These are phyloP conservation scores for Cubamyces sp. DNA, from an alignment of 768 basidiomycete genomes.

Conservation along the genomic window DNA sequence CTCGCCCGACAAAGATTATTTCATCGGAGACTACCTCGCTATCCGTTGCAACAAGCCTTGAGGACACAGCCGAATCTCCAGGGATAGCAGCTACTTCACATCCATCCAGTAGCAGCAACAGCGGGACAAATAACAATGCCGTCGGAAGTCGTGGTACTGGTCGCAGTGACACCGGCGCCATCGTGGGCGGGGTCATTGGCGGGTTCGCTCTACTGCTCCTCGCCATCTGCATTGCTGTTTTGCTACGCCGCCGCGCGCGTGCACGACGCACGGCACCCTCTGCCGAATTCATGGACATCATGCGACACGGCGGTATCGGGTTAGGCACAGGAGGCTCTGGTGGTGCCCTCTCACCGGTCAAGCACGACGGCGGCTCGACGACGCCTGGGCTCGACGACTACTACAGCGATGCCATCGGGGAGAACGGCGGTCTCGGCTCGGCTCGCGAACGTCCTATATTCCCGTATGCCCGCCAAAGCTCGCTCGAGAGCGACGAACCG, in stretches of 20 bases:
- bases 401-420: not conserved
- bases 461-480: slow-evolving; percentile 16
- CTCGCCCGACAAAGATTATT: no score
- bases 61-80: no score
- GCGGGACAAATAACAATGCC: no score
- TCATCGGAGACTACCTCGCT: no score
- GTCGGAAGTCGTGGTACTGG: no score
- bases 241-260: slow-evolving; percentile 47
- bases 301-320: not conserved
- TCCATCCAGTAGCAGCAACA: not conserved
- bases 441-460: not conserved
- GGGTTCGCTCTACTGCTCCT: slow-evolving; percentile 40
- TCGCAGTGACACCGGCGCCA: slow-evolving; percentile 44
- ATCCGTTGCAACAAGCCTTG: no score
- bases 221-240: slow-evolving; percentile 39
- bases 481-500: slow-evolving; percentile 14
- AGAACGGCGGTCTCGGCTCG: not conserved
- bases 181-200: slow-evolving; percentile 61
- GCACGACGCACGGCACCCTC: slow-evolving; percentile 55
- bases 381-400: not conserved
- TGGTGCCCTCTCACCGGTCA: not conserved
- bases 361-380: not conserved
- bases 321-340: no score
- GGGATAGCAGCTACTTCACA: no score
- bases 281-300: slow-evolving; percentile 49